phyloP scores from a whole-genome alignment of 352 stramenopile species.

The Phytophthora crassamura region DNA sequence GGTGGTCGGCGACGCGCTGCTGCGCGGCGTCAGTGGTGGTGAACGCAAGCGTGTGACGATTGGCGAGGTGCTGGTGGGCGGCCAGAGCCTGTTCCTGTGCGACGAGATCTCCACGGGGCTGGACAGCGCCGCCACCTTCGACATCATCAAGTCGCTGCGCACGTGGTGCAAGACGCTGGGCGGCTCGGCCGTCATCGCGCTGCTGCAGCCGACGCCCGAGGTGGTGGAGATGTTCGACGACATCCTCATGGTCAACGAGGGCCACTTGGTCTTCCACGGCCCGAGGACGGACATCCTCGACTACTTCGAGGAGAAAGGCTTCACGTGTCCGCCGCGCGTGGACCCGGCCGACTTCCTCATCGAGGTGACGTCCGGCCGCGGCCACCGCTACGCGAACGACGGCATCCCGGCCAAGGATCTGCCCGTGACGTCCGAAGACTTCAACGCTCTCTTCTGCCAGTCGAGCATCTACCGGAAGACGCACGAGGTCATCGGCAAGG shows the following conservation, averaged over 20 bases:
- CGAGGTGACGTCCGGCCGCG: conserved; percentile 62
- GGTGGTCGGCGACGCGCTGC: conserved; percentile 86
- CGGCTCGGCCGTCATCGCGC: conserved; percentile 44
- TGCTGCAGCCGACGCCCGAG: conserved; percentile 87
- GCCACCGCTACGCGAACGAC: conserved; percentile 46
- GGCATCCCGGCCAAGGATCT: conserved; percentile 29
- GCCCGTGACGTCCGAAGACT: conserved; percentile 41
- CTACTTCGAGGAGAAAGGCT: conserved; percentile 86
- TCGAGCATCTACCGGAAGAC: conserved; percentile 61
- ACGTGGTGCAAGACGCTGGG: conserved; percentile 46
- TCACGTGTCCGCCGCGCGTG: conserved; percentile 60
- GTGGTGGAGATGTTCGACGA: conserved; percentile 96
- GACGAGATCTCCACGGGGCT: conserved; percentile 95
- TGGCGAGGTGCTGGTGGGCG: conserved; percentile 91
- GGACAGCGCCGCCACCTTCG: conserved; percentile 85
- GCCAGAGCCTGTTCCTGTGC: conserved; percentile 79
- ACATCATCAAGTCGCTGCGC: conserved; percentile 84
- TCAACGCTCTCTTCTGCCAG: conserved; percentile 57
- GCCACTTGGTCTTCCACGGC: conserved; percentile 93
- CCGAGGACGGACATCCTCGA: conserved; percentile 58
- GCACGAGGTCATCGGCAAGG: conserved; percentile 39
- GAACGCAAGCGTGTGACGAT: conserved; percentile 89
- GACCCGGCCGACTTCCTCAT: conserved; percentile 70
- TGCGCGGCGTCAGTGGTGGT: conserved; percentile 90
- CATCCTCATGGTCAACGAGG: conserved; percentile 92